phyloP scores from a whole-genome alignment of 768 basidiomycete species.

The Rhizopogon vulgaris region DNA sequence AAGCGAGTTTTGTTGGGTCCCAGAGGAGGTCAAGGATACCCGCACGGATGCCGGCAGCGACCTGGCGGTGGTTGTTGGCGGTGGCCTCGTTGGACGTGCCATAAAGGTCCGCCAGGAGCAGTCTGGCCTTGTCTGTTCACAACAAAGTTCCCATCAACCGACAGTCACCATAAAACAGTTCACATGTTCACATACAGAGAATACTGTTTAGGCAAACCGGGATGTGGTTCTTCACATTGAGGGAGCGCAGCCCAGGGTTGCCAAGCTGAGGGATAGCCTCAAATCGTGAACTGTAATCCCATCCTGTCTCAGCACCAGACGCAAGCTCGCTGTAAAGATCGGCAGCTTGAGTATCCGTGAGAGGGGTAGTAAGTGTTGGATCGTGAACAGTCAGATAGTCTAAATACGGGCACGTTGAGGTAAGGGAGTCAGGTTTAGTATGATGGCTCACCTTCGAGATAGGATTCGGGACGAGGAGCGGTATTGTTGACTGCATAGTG shows the following conservation, averaged over 20 bases:
- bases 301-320: constrained; percentile 77
- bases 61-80: constrained; percentile 43
- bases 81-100: constrained; percentile 36
- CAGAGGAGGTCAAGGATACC: constrained; percentile 85
- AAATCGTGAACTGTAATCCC: constrained; percentile 41
- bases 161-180: neutral
- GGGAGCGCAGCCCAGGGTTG: constrained; percentile 54
- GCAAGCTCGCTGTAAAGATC: constrained; percentile 85
- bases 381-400: constrained; percentile 81
- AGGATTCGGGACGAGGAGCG: constrained; percentile 87
- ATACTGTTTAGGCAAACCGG: constrained; percentile 83
- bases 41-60: constrained; percentile 51
- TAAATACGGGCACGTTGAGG: constrained; percentile 22
- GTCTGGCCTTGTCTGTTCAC: constrained; percentile 54
- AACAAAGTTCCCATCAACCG: constrained; percentile 1
- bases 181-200: constrained; percentile 49
- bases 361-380: constrained; percentile 42
- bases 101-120: constrained; percentile 58
- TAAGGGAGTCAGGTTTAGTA: neutral
- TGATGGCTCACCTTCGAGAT: constrained; percentile 45
- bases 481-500: constrained; percentile 76
- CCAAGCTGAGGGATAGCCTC: constrained; percentile 26
- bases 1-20: constrained; percentile 77
- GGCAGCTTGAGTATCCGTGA: constrained; percentile 55
- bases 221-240: constrained; percentile 66